Evolutionary conservation across 345 rosid genomes (phyloP), one percentile per base, ranked within the genome.

Genomic region (Excoecaria cochinchinensis): DNA sequence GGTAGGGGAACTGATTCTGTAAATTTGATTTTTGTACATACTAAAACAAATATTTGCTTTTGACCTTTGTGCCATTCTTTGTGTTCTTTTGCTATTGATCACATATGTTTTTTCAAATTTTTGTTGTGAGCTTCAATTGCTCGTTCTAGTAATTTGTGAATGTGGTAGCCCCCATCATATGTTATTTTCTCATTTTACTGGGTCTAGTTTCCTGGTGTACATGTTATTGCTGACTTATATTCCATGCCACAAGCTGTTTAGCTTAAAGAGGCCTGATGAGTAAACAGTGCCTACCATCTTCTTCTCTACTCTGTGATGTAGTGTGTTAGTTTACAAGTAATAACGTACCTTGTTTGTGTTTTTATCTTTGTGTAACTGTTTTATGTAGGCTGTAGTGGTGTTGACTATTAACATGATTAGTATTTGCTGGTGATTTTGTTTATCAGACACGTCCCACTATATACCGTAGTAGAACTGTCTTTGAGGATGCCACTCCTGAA

Each of bases 401-500:
- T 16, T 67, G 56, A 68, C 31, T 13, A 42, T 31, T 57, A 44
- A 74, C 16, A 14, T 56, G 55, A 6, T 67, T 72, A 53, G 71
- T 48, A 75, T 38, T 72, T 83, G 79, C 79, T 70, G 79, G 24
- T 39, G 61, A n/a, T 76, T 84, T 76, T 83, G 42, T 83, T 81
- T 78, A 68, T 40, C 92, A 95, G 99, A 76, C 74, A 50, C 90
- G 91, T 71, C 97, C 93, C 57, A 82, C 90, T 59, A 70, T 87
- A 69, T 89, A 76, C 61, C 91, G 93, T 10, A 95, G 93, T 78
- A 86, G 92, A 82, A 90, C 97, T 82, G 97, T 95, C 71, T 95
- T 89, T 79, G 99, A 95, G 86, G 97, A 91, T 81, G 98, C 91
- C 55, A 84, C 87, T n/a, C 90, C 97, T 10, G 97, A 91, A 19